Base-by-base conservation (phyloP, 768 basidiomycete species). In the Hygrophorus russula region DNA sequence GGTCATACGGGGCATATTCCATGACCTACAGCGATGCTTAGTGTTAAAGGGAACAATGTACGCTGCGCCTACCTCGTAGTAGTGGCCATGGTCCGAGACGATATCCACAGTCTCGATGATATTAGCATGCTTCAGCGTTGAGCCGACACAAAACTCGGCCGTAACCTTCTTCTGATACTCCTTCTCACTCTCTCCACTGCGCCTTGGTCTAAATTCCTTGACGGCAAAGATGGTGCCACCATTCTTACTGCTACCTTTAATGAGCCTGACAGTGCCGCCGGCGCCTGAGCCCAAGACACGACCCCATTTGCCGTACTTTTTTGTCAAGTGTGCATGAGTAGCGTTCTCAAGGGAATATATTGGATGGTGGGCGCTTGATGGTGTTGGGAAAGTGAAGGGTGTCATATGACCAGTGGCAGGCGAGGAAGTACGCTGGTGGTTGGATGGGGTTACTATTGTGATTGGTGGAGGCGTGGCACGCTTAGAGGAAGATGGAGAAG, bases 111-210 rank as follows among this genome's bases (percentile, higher is more conserved):
- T 99, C 62, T 96, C 80, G 60, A 98, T 98, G 61, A 98, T 90
- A 55, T 99, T 98, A 46, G 79, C 67, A 56, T 99, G 96, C 63
- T 93, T 89, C 56, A 99, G 70, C 35, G 87, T 86, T 17, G 84
- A 86, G 46, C 96, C 92, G 13, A 98, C 93, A 54, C 94, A 99
- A 58, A 99, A 99, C 62, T 99, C 96, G 19, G 94, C 94, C 1
- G 93, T 96, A 45, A 98, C 93, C 67, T 99, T 98, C 70, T 97
- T 94, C 79, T 97, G 91, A 60, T 98, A 99, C 68, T 99, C 96
- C 64, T 89, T 86, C 64, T 92, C 89, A 19, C 74, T 74, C 69
- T 99, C 96, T 27, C 90, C 90, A 3, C 70, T 55, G 46, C 92
- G 78, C 52, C 89, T 87, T 35, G 92, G 86, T 38, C 94, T 74